Evolutionary conservation across 208 protist species (phyloP).

Genomic region (Sergeia podlipaevii): DNA sequence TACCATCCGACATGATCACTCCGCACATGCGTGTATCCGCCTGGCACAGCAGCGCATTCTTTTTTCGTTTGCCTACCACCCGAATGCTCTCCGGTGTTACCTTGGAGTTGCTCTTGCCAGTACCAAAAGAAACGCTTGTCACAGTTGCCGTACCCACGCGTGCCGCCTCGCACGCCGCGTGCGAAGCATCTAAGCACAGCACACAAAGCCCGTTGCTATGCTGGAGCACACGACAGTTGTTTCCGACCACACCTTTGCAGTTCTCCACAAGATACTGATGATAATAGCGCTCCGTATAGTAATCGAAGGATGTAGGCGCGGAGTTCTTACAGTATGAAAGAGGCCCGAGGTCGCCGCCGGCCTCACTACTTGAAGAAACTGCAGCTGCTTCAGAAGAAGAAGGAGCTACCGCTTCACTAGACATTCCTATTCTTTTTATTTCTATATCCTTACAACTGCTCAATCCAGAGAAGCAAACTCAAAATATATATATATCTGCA

Average conservation of each 20-base stretch:
- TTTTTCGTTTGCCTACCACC: conserved; percentile 82
- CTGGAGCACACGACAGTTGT: conserved; percentile 73
- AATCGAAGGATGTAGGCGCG: conserved; percentile 56
- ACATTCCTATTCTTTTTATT: not conserved
- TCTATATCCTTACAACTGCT: no score
- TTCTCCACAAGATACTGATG: conserved; percentile 65
- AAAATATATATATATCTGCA: no score
- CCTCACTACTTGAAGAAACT: no score
- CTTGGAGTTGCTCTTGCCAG: conserved; percentile 38
- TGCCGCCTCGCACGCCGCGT: conserved; percentile 25
- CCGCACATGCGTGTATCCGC: conserved; percentile 74
- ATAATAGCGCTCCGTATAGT: conserved; percentile 79
- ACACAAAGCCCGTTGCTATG: conserved; percentile 87
- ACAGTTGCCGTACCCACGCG: conserved; percentile 6
- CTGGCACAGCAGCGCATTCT: conserved; percentile 77
- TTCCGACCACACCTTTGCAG: conserved; percentile 55
- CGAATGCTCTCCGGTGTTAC: conserved; percentile 41
- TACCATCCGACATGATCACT: conserved; percentile 44
- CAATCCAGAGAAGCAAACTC: no score
- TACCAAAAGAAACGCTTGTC: conserved; percentile 33
- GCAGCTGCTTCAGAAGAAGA: no score
- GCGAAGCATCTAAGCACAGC: conserved; percentile 68
- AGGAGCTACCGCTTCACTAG: not conserved
- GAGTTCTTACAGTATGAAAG: no score
- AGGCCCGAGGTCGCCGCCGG: not conserved